phyloP scores from a whole-genome alignment of 116 monocot genomes.

The Cymodocea nodosa region DNA sequence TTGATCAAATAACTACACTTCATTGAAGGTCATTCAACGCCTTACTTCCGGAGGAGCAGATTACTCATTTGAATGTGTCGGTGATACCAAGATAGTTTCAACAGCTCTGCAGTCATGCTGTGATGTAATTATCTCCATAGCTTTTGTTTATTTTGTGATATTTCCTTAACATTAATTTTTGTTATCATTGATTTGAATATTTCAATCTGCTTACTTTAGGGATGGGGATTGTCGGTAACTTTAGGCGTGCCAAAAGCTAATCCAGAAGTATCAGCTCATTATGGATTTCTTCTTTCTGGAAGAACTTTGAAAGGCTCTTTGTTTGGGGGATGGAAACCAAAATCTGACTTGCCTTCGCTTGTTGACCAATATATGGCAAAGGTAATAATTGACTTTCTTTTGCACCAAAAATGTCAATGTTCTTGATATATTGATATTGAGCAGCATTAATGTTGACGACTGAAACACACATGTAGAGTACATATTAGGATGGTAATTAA shows the following conservation, averaged over 20 bases:
- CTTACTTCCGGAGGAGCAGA: conserved; percentile 85
- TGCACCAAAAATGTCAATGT: no score
- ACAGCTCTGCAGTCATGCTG: conserved; percentile 75
- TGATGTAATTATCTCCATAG: conserved; percentile 39
- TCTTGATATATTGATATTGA: no score
- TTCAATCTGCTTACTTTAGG: conserved; percentile 24
- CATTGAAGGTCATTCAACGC: conserved; percentile 45
- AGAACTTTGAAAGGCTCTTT: conserved; percentile 86
- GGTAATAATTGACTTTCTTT: conserved; percentile 17
- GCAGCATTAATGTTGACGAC: no score
- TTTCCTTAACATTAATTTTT: neutral
- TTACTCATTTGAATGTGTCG: conserved; percentile 85
- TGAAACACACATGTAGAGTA: no score
- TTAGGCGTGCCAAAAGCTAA: conserved; percentile 78
- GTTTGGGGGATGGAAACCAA: conserved; percentile 97
- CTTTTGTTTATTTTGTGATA: neutral
- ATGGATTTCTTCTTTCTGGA: conserved; percentile 65
- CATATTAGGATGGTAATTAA: no score
- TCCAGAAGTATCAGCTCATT: conserved; percentile 60
- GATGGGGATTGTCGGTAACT: conserved; percentile 80
- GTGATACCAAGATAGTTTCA: conserved; percentile 60
- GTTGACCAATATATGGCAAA: conserved; percentile 56
- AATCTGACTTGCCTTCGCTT: conserved; percentile 74
- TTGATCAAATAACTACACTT: neutral
- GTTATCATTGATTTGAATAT: neutral